Base-by-base conservation (phyloP, 139 green algal genomes). In the Chlamydomonas applanata region DNA sequence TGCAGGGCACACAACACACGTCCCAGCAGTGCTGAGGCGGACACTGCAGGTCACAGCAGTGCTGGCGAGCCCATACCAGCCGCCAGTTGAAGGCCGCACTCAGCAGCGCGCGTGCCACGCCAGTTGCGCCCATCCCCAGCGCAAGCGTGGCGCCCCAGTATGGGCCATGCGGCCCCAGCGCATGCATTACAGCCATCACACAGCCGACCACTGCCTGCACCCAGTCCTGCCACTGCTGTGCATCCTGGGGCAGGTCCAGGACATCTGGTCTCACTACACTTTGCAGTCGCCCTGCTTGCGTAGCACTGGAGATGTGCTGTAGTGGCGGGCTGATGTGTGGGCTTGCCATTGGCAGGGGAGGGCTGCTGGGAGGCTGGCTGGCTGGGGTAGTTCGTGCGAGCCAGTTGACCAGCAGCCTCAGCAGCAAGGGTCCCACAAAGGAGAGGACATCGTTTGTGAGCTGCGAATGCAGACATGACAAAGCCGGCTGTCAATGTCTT, bases 341-440 rank as follows among this genome's bases (percentile, higher is more conserved):
- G 34, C 32, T 32, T 40, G 11, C 24, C 25, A 53, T 36, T 22
- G 11, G 16, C 7, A 36, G 27, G 49, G 25, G 62, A 4, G 62
- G 3, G 16, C 7, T 30, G 62, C 16, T 16, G 35, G 5, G 29
- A 11, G 34, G 30, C 29, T 17, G 22, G 7, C 25, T 33, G 3
- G 45, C n/a, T 32, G 45, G n/a, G 44, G 25, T 71, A 63, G 29
- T 34, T 30, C 17, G n/a, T n/a, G 40, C 27, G 9, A 96, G 56
- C 67, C 87, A 87, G 2, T 69, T 40, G n/a, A 97, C 77, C 59
- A 97, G 82, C 2, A 80, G 59, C 57, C 92, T 90, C 13, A 97
- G 91, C 64, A 97, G 85, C 65, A 97, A 62, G 0, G 92, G 86
- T 1, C 81, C 84, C 1, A 82, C 69, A 76, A 97, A 92, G 60